Conservation (phyloP, 2,329 filamentous ascomycete species). For the Monosporascus sp. region DNA sequence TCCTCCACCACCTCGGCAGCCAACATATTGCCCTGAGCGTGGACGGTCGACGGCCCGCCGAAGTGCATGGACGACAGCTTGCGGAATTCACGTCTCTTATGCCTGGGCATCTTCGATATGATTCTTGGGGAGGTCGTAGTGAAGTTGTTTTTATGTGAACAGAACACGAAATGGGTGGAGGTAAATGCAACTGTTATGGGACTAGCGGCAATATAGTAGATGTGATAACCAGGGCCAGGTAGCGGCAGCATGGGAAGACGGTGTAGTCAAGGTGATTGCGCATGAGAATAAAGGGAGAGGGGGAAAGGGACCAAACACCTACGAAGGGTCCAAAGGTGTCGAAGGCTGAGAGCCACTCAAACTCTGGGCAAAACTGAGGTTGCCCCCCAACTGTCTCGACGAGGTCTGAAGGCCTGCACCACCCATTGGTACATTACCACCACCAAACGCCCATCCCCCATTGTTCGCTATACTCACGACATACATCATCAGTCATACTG, state of each 20-base stretch:
- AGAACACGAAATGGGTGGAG: neutral
- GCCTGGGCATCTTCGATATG: neutral
- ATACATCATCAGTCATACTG: constrained; percentile 19
- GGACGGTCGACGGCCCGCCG: neutral
- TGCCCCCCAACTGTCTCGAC: constrained; percentile 50
- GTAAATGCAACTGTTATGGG: neutral
- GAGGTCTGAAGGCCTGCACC: constrained; percentile 47
- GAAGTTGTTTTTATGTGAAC: neutral
- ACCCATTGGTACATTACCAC: constrained; percentile 53
- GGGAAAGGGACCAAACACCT: constrained; percentile 34
- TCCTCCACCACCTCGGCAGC: neutral
- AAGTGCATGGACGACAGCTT: neutral
- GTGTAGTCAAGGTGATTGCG: neutral
- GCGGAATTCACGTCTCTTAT: neutral
- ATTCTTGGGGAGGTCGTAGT: too few species aligned
- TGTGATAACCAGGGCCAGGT: neutral
- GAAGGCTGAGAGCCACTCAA: constrained; percentile 57
- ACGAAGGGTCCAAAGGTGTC: constrained; percentile 60
- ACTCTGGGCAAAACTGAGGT: constrained; percentile 62
- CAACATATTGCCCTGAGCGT: neutral
- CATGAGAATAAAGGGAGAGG: neutral
- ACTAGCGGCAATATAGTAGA: neutral
- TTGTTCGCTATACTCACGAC: constrained; percentile 37
- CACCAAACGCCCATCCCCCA: constrained; percentile 58
- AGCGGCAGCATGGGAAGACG: neutral